Conservation (phyloP, 306 rosid genomes). For the Medicago ruthenica region DNA sequence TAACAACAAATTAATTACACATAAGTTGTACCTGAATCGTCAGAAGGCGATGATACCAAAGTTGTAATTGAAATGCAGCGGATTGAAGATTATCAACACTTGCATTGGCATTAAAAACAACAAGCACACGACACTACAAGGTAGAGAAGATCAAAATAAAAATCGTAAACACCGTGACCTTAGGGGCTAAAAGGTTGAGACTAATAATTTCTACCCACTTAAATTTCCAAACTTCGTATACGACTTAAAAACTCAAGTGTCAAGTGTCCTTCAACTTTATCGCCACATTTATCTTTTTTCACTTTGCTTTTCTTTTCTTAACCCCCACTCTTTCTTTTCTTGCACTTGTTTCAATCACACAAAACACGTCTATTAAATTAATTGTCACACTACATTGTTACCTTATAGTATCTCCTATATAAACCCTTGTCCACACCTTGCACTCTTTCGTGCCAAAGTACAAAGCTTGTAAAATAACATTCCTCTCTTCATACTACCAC, state of each 20-base stretch:
- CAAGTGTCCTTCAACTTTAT: conserved; percentile 45
- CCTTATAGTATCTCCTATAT: conserved; percentile 40
- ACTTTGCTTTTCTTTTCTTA: conserved; percentile 48
- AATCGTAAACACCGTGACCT: conserved; percentile 31
- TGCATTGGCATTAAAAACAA: neutral
- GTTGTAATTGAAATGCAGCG: no score
- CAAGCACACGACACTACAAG: conserved; percentile 2
- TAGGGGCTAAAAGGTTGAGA: conserved; percentile 29
- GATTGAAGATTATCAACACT: no score
- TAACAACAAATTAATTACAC: no score
- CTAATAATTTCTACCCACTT: conserved; percentile 20
- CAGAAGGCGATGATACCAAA: no score
- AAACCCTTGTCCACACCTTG: conserved; percentile 40
- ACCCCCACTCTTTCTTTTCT: conserved; percentile 43
- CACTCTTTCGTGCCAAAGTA: conserved; percentile 53
- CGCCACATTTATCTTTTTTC: conserved; percentile 9
- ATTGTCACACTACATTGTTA: neutral
- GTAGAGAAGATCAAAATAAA: conserved; percentile 20
- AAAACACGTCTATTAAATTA: conserved; percentile 7
- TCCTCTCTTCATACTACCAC: conserved; percentile 3
- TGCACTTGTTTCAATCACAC: conserved; percentile 26
- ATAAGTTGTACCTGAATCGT: no score
- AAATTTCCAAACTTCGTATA: conserved; percentile 37
- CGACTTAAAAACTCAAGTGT: neutral
- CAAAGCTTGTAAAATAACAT: conserved; percentile 35